Conservation (phyloP, 148 eudicot genomes). For the Agrostemma githago region DNA sequence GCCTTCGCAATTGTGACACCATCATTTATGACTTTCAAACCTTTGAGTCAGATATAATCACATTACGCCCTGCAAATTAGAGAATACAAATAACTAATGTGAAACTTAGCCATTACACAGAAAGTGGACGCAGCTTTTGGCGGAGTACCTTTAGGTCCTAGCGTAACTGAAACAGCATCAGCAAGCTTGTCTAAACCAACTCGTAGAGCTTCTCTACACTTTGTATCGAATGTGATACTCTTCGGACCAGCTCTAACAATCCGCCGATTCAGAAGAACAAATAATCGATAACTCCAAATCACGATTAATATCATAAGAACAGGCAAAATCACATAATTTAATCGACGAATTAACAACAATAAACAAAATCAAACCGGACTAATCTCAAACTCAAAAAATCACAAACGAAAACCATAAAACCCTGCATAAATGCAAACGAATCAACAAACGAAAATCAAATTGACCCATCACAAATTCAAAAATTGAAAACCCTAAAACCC, state of each 20-base stretch:
- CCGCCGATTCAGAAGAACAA: too few species aligned
- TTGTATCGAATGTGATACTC: slow-evolving; percentile 61
- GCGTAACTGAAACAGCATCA: slow-evolving; percentile 92
- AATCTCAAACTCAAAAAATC: too few species aligned
- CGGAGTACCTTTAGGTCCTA: slow-evolving; percentile 85
- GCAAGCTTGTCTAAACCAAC: slow-evolving; percentile 86
- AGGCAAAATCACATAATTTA: too few species aligned
- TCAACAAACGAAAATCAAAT: too few species aligned
- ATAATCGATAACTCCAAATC: too few species aligned
- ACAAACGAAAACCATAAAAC: too few species aligned
- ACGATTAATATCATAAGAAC: too few species aligned
- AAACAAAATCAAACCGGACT: too few species aligned
- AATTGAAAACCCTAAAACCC: too few species aligned
- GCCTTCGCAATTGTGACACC: slow-evolving; percentile 88
- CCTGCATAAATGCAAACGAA: too few species aligned
- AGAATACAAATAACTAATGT: background rate
- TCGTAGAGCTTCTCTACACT: slow-evolving; percentile 65
- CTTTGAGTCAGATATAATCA: slow-evolving; percentile 71
- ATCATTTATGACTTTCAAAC: slow-evolving; percentile 79
- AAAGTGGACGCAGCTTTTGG: background rate
- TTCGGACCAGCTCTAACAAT: slow-evolving; percentile 77
- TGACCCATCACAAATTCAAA: too few species aligned
- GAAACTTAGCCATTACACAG: background rate
- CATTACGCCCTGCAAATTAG: slow-evolving; percentile 78
- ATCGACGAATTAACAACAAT: too few species aligned